A percentile compares a stretch with the other conserved stretches of the same genome.
phyloP scores from a whole-genome alignment of 345 rosid genomes.

The Schrenkiella parvula region DNA sequence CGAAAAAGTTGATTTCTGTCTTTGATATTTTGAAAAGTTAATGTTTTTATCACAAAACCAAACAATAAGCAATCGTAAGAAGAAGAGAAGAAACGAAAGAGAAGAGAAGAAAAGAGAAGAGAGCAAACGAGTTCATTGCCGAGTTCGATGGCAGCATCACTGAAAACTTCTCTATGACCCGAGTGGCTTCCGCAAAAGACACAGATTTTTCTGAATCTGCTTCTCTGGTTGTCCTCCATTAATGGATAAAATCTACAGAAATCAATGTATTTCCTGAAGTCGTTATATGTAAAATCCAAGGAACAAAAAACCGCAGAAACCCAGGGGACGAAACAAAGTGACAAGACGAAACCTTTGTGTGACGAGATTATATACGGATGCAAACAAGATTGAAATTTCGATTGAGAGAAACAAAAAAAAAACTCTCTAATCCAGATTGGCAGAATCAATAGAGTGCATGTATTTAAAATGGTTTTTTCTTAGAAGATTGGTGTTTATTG shows the following conservation, averaged over 20 bases:
- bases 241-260: constrained; percentile 20
- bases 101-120: neutral
- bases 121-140: constrained; percentile 89
- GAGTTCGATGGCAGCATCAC: constrained; percentile 86
- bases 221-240: constrained; percentile 50
- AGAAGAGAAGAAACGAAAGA: neutral
- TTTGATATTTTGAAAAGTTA: neutral
- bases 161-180: constrained; percentile 75
- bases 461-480: neutral
- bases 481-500: neutral
- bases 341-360: constrained; percentile 27
- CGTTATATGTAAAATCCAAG: neutral
- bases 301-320: neutral
- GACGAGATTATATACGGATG: constrained; percentile 15
- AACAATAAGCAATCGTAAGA: neutral
- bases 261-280: constrained; percentile 17
- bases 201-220: constrained; percentile 76
- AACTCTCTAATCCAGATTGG: neutral
- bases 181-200: constrained; percentile 96
- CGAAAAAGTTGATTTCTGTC: neutral
- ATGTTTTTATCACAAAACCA: neutral
- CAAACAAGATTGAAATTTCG: constrained; percentile 18
- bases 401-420: neutral
- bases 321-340: constrained; percentile 16
- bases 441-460: neutral